A percentile compares a stretch with the other conserved stretches of the same genome.
phyloP scores from a whole-genome alignment of 2,329 filamentous ascomycete species.

The Exophiala calicioides region DNA sequence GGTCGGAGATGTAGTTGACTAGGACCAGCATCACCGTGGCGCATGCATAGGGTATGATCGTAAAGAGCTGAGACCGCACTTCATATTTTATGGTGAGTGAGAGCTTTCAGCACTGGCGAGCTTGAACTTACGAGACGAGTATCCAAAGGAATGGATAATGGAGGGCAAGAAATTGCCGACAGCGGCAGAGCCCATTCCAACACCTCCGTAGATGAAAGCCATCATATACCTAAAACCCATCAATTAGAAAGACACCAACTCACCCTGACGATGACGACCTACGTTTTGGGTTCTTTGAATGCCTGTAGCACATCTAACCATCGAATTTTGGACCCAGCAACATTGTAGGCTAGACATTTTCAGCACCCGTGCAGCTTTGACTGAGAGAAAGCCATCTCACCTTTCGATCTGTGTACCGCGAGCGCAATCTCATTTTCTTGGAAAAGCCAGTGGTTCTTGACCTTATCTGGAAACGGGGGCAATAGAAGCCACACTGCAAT shows the following conservation, averaged over 20 bases:
- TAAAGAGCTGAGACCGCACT: slow-evolving; percentile 14
- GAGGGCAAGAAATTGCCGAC: not conserved
- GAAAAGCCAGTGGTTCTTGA: slow-evolving; percentile 6
- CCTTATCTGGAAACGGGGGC: slow-evolving; percentile 60
- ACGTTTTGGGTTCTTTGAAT: not conserved
- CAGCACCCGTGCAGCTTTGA: no score
- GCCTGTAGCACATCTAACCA: not conserved
- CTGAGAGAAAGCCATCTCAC: not conserved
- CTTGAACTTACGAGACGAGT: slow-evolving; percentile 5
- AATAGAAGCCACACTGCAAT: slow-evolving; percentile 59
- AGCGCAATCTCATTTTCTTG: not conserved
- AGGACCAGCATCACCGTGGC: slow-evolving; percentile 2
- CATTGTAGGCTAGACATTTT: no score
- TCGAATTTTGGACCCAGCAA: not conserved
- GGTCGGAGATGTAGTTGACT: slow-evolving; percentile 9
- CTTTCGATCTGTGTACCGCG: not conserved
- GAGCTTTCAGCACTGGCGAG: not conserved
- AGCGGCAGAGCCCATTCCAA: not conserved
- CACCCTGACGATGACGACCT: not conserved
- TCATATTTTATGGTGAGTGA: slow-evolving; percentile 4
- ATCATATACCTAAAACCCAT: no score
- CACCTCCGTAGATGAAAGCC: not conserved
- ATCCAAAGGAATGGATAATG: slow-evolving; percentile 6
- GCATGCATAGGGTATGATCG: slow-evolving; percentile 18
- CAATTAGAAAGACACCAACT: no score